Evolutionary conservation across 2,329 filamentous ascomycete genomes (phyloP), one percentile per base, ranked within the genome.

Genomic region (Diaporthe batatas): DNA sequence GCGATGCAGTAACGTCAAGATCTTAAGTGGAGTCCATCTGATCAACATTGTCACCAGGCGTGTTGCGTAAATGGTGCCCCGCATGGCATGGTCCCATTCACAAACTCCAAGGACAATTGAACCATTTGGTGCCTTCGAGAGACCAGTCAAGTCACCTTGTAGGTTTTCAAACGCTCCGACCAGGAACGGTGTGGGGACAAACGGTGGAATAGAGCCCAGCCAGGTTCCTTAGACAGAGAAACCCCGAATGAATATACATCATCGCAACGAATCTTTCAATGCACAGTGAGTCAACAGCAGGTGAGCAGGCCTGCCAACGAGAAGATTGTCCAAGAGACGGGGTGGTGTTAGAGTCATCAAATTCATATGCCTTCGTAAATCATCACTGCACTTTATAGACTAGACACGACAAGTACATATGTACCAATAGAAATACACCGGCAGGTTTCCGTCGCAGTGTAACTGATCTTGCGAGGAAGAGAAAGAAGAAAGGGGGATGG

Each of bases 391-490:
- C 32, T 67, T 25, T 67, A 67, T 53, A 67, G 14, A 29, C 62
- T 18, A 39, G 47, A 39, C 47, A 21, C 25, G 62, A 67, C 39
- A 18, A 67, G n/a, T 53, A 53, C 47, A 67, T 53, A 53, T 67
- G 47, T 67, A 53, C 47, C 47, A 11, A 67, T 67, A 53, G 62
- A 67, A n/a, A 67, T 67, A 67, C 62, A 67, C 21, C 44, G 53
- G 36, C 14, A 53, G 0, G 44, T 29, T 18, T 21, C 44, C 44
- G 53, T 18, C 62, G 18, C 18, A 12, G 39, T 39, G 21, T 21
- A 25, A 34, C 21, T 25, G n/a, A 53, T 47, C 44, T 36, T 32
- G n/a, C 36, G 29, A 23, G 21, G 44, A 21, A 18, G 23, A 18
- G 44, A 25, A 53, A 18, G 62, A 51, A 67, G 62, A 18, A 67